phyloP scores from a whole-genome alignment of 1,139 yeast species.

The Arxiozyma heterogenica region DNA sequence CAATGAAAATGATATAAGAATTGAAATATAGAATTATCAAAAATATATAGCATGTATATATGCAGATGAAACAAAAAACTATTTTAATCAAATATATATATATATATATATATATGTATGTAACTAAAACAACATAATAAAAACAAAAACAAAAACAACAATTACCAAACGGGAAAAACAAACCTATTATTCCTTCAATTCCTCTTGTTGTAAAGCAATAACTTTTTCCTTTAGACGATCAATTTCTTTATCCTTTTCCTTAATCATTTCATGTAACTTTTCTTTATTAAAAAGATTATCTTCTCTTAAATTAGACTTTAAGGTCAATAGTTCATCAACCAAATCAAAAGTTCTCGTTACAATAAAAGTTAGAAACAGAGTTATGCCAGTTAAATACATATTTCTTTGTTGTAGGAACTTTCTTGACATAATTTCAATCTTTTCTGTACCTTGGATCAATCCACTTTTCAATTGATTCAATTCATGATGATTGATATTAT shows the following conservation, averaged over 20 bases:
- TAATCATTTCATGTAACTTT: conserved; percentile 15
- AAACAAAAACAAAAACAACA: background rate
- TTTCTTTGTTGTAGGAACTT: conserved; percentile 94
- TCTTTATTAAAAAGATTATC: conserved; percentile 10
- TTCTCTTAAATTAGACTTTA: conserved; percentile 41
- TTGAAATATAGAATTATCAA: conserved; percentile 19
- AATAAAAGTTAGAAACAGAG: conserved; percentile 79
- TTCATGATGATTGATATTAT: conserved; percentile 56
- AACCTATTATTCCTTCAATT: conserved; percentile 7
- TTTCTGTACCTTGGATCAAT: conserved; percentile 11
- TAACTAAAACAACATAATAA: background rate
- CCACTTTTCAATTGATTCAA: conserved; percentile 4
- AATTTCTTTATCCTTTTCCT: conserved; percentile 54
- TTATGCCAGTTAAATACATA: conserved; percentile 92
- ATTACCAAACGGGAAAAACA: too few species aligned
- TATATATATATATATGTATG: background rate
- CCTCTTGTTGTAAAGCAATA: conserved; percentile 50
- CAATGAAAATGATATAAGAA: conserved; percentile 14
- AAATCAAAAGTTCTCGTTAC: conserved; percentile 78
- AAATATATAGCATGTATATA: conserved; percentile 1
- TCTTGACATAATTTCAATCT: conserved; percentile 40
- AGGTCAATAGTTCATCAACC: conserved; percentile 65
- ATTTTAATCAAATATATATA: background rate
- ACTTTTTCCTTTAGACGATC: conserved; percentile 66
- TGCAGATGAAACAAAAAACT: background rate